Evolutionary conservation across 441 rosid genomes (phyloP), one percentile per base, ranked within the genome.

Genomic region (Syzygium syzygioides): DNA sequence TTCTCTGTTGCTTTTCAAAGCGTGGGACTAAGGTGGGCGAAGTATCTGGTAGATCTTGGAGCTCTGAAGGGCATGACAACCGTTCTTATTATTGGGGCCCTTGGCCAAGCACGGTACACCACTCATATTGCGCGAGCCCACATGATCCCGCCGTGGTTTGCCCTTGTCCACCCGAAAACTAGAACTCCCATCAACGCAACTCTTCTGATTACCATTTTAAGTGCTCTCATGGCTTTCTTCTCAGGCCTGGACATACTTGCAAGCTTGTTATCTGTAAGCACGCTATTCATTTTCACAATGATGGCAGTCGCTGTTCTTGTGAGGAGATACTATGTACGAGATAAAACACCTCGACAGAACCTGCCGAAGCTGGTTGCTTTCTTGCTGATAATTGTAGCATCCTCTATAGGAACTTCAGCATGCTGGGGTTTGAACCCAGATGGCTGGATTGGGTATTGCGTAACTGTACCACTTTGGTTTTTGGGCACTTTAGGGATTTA

Each of bases 391-490:
- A 91, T 94, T 50, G 45, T 91, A 45, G 91, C 93, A 48, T 93
- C 93, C 50, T 93, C 94, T 13, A 90, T 92, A 89, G 95, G 90
- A 26, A 93, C 92, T 89, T 87, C 95, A 6, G 93, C 95, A 30
- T 92, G 92, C 88, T 91, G 96, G 94, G 93, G 93, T 59, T 79
- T 91, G 87, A 93, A 76, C 41, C 90, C 93, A 4, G 79, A 79
- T 34, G 93, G 93, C 11, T 93, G 94, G 95, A 19, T 91, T n/a
- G 95, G 94, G 85, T 94, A 95, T 86, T 88, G 68, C 48, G 86
- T 92, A 56, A 93, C 94, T 12, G 41, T 93, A 86, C 96, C 95
- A 25, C 48, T 92, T 86, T 95, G 96, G 95, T 90, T 95, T 88
- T 85, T 90, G 55, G 94, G 90, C 52, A 94, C 96, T 4, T 45